Evolutionary conservation across 345 rosid species (phyloP), one percentile per base, ranked within the genome.

Genomic region (Eucalyptus marginata): DNA sequence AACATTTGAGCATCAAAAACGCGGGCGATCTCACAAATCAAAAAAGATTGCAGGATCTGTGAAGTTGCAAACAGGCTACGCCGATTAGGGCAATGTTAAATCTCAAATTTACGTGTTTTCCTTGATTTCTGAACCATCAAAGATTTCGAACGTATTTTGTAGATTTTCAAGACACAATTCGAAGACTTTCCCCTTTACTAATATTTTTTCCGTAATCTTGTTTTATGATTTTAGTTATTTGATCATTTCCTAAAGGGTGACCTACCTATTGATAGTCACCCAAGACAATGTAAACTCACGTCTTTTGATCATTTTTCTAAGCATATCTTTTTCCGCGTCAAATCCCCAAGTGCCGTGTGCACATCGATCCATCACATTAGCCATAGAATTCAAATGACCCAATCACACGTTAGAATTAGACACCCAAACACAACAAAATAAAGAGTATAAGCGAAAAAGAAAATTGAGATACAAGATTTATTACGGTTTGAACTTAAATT

Each of bases 11-110:
- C 58, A 7, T 52, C 2, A 52, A 52, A 52, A 20, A 52, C 0
- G 2, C 5, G 0, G 1, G 0, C 0, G 0, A 7, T 52, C 58
- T 8, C 1, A 52, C 20, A 18, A 52, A 52, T 52, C 0, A 20
- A 1, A 52, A 52, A 20, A 0, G 25, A 52, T 52, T 3, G 10
- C 5, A 8, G 0, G 24, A 52, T 52, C 10, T 20, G 8, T 4
- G 25, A 52, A 52, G 0, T 52, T 52, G 25, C 5, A 52, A 52
- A 52, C 5, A 3, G 0, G 58, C 58, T 52, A 20, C 5, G 0
- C 25, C 10, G 8, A 52, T 52, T 20, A 20, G 5, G 58, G 4
- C 20, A 52, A 52, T 20, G 58, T 20, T 52, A 52, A 10, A 52
- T 52, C 10, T 52, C 58, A 52, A 52, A 52, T 52, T 52, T 7